Evolutionary conservation across 208 protist genomes (phyloP).

Genomic region (Leishmania arabica): DNA sequence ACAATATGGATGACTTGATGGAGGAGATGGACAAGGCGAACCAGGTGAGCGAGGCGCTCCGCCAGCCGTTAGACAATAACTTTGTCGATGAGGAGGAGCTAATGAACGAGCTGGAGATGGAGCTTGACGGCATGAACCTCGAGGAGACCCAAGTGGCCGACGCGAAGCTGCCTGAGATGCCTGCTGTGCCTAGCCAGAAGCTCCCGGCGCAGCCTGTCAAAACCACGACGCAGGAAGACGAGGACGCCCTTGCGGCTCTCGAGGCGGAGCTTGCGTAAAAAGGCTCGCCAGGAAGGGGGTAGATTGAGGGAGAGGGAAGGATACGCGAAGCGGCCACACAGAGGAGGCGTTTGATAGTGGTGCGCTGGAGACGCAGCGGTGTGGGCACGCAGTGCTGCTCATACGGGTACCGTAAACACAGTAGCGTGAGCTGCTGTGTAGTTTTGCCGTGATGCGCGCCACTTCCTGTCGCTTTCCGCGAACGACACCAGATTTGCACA

Average conservation of each 20-base stretch:
- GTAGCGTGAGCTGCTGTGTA: neutral
- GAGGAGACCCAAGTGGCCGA: slow-evolving; percentile 32
- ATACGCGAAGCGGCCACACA: neutral
- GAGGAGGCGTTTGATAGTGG: neutral
- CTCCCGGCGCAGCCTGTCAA: slow-evolving; percentile 47
- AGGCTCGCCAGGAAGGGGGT: neutral
- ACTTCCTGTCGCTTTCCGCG: neutral
- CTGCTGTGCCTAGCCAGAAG: slow-evolving; percentile 30
- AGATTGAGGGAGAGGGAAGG: neutral
- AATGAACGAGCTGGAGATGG: slow-evolving; percentile 80
- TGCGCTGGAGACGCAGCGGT: neutral
- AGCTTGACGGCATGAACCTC: slow-evolving; percentile 46
- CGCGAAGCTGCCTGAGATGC: slow-evolving; percentile 31
- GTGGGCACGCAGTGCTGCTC: neutral
- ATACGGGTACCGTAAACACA: neutral
- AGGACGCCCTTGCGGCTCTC: slow-evolving; percentile 67
- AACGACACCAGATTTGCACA: neutral
- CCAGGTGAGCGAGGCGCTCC: slow-evolving; percentile 80
- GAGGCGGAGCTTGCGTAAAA: slow-evolving; percentile 69
- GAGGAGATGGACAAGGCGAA: slow-evolving; percentile 94
- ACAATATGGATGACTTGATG: slow-evolving; percentile 86
- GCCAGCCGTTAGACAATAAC: slow-evolving; percentile 78
- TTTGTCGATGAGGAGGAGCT: slow-evolving; percentile 87
- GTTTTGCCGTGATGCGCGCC: neutral
- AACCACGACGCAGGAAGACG: slow-evolving; percentile 62